Evolutionary conservation across 2,329 filamentous ascomycete species (phyloP).

Genomic region (Chaetomium olivaceum): DNA sequence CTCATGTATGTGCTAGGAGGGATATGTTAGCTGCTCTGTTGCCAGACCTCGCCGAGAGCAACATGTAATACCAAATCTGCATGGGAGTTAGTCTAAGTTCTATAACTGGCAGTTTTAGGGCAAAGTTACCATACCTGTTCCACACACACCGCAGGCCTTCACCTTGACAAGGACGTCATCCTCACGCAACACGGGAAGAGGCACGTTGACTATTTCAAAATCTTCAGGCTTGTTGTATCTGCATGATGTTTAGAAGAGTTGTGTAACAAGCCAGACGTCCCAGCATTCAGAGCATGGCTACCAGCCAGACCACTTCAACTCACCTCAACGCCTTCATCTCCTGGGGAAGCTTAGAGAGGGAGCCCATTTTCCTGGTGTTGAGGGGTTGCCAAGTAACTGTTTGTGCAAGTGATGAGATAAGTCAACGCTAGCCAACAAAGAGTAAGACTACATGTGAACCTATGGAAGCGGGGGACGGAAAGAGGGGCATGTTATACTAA

Average conservation of each 20-base stretch:
- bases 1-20: conserved; percentile 59
- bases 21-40: conserved; percentile 20
- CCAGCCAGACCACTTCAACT: background rate
- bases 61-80: conserved; percentile 3
- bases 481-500: background rate
- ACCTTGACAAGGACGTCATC: conserved; percentile 66
- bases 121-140: conserved; percentile 48
- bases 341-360: conserved; percentile 41
- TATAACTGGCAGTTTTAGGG: background rate
- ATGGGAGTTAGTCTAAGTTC: background rate
- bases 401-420: background rate
- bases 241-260: background rate
- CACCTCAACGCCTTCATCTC: conserved; percentile 38
- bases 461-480: background rate
- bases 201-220: conserved; percentile 61
- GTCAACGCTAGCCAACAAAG: conserved; percentile 2
- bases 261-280: background rate
- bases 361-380: conserved; percentile 35
- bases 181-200: conserved; percentile 60
- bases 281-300: background rate
- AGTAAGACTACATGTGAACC: background rate
- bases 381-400: conserved; percentile 4
- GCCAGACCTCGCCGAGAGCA: background rate
- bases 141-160: conserved; percentile 66
- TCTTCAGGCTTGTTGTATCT: conserved; percentile 44